These are phyloP conservation scores for Micractinium sp. DNA, from an alignment of 139 green algal species.

Conservation along the genomic window DNA sequence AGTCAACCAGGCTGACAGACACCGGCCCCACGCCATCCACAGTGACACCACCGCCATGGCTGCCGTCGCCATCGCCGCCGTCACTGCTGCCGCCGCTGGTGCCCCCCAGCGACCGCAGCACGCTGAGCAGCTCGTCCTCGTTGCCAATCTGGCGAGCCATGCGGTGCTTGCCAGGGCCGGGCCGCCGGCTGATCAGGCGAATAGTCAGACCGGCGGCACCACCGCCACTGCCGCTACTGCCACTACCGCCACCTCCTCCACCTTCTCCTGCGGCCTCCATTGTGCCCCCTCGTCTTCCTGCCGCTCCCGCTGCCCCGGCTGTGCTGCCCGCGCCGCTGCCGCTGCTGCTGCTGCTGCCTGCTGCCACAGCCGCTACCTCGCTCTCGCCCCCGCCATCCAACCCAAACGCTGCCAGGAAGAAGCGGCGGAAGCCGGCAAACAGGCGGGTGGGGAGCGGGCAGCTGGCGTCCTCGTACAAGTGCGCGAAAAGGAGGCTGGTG, in stretches of 20 bases:
- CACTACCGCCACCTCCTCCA: background rate
- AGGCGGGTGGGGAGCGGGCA: constrained; percentile 41
- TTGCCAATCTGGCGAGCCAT: constrained; percentile 36
- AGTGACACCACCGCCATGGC: background rate
- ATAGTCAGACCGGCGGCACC: background rate
- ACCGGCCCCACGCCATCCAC: background rate
- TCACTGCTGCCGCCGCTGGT: background rate
- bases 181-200: constrained; percentile 27
- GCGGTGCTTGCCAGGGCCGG: background rate
- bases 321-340: background rate
- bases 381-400: background rate
- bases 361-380: background rate
- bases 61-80: background rate
- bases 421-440: constrained; percentile 49
- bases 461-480: constrained; percentile 45
- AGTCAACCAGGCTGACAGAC: constrained; percentile 28
- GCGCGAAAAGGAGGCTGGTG: constrained; percentile 51
- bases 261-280: background rate
- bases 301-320: background rate
- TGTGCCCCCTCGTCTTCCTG: background rate
- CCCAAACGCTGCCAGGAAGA: constrained; percentile 32
- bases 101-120: background rate
- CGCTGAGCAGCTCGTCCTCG: constrained; percentile 21
- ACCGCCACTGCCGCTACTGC: background rate
- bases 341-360: background rate